Evolutionary conservation across 2,329 filamentous ascomycete species (phyloP).

Genomic region (Ilyonectria mors-panacis): DNA sequence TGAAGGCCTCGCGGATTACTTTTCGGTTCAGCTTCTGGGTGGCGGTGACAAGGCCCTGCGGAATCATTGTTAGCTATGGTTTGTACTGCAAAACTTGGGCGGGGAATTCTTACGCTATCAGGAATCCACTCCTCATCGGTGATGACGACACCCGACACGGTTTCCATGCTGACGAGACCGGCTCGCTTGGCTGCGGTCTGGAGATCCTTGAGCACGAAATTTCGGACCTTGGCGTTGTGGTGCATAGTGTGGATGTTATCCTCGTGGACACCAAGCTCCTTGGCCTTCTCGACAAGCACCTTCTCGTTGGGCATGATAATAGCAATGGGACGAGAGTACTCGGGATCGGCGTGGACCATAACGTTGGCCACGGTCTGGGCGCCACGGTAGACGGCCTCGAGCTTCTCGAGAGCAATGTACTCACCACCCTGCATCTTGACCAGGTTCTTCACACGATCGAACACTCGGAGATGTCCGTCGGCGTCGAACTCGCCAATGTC

Average conservation of each 20-base stretch:
- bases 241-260: conserved; percentile 80
- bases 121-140: conserved; percentile 92
- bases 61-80: conserved; percentile 38
- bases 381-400: conserved; percentile 91
- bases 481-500: conserved; percentile 93
- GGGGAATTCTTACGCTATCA: conserved; percentile 76
- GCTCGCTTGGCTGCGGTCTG: conserved; percentile 75
- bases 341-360: conserved; percentile 85
- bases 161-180: conserved; percentile 80
- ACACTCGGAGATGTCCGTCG: conserved; percentile 85
- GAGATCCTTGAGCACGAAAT: conserved; percentile 76
- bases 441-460: conserved; percentile 98
- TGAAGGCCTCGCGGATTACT: conserved; percentile 65
- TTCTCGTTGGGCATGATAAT: conserved; percentile 81
- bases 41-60: conserved; percentile 72
- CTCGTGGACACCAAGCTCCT: conserved; percentile 74
- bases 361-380: conserved; percentile 86
- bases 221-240: conserved; percentile 75
- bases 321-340: conserved; percentile 84
- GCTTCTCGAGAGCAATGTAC: conserved; percentile 96
- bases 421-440: conserved; percentile 96
- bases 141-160: conserved; percentile 82
- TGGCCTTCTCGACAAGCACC: conserved; percentile 72
- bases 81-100: background rate
- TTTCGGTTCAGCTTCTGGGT: conserved; percentile 74